Base-by-base conservation (phyloP, 2,329 filamentous ascomycete species). In the Apiospora arundinis region DNA sequence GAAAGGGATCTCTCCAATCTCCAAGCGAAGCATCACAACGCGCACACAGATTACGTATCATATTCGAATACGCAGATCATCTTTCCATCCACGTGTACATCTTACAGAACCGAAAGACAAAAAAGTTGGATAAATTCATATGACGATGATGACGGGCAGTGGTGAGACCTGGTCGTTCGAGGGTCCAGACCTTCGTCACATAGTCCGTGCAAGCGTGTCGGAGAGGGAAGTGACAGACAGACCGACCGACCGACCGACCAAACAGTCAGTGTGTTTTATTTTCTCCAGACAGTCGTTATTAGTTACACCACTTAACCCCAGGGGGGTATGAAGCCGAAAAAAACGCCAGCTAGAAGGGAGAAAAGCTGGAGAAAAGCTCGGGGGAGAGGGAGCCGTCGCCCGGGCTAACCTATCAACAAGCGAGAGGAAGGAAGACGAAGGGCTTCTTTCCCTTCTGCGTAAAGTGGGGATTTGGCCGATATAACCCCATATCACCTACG, bases 401-500 rank as follows among this genome's bases (percentile, higher is more conserved):
- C 56, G 56, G 21, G 9, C 48, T 8, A 48, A 5, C 28, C 42
- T 16, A 18, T 14, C 12, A 45, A 40, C n/a, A 63, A 37, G 37
- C 25, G 23, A 63, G 18, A 18, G 52, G 28, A 63, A 32, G 56
- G 28, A 8, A 48, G 18, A 46, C 5, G 21, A 63, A 40, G 32
- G 18, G 56, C 8, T 11, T 21, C 28, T n/a, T 7, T 63, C 37
- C 37, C 18, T 63, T 12, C 18, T 23, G 12, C 16, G 11, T n/a
- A n/a, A 40, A 40, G 32, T n/a, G 32, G 56, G 56, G 18, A 63
- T 63, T 63, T 63, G 56, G 32, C 56, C 56, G 56, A 63, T 40
- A 63, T 63, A 37, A 40, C 18, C 56, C 56, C 56, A 40, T 63
- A 40, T 63, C 56, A 40, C 32, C 56, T 63, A 63, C 56, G 28